phyloP scores from a whole-genome alignment of 306 rosid genomes.

The Cicer pinnatifidum region DNA sequence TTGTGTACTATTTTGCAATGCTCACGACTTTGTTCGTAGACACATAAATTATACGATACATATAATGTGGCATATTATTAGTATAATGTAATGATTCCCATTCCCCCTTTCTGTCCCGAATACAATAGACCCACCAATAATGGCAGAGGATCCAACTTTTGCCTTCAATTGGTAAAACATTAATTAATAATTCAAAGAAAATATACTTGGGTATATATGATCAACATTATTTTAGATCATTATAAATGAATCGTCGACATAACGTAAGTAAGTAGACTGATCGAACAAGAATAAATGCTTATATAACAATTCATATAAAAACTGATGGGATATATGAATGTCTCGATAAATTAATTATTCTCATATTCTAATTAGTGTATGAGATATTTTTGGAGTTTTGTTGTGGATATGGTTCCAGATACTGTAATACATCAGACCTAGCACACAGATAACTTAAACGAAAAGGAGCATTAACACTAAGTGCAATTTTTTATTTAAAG shows the following conservation, averaged over 20 bases:
- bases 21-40: constrained; percentile 9
- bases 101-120: constrained; percentile 4
- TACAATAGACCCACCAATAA: constrained; percentile 40
- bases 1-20: background rate
- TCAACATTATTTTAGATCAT: background rate
- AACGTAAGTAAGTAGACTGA: no score
- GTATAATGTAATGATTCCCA: constrained; percentile 32
- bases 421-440: constrained; percentile 15
- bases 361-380: no score
- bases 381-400: constrained; percentile 21
- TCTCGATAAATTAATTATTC: constrained; percentile 3
- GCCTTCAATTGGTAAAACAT: constrained; percentile 1
- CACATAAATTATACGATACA: background rate
- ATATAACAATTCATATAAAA: constrained; percentile 4
- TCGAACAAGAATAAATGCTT: no score
- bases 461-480: background rate
- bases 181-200: background rate
- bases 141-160: constrained; percentile 20
- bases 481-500: background rate
- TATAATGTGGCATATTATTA: background rate
- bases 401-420: constrained; percentile 38
- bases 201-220: constrained; percentile 12
- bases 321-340: background rate
- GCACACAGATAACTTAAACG: background rate
- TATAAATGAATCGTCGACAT: background rate